These are phyloP conservation scores for Rhizopus sp. DNA, from an alignment of 371 early-diverging fungal species.

Conservation along the genomic window DNA sequence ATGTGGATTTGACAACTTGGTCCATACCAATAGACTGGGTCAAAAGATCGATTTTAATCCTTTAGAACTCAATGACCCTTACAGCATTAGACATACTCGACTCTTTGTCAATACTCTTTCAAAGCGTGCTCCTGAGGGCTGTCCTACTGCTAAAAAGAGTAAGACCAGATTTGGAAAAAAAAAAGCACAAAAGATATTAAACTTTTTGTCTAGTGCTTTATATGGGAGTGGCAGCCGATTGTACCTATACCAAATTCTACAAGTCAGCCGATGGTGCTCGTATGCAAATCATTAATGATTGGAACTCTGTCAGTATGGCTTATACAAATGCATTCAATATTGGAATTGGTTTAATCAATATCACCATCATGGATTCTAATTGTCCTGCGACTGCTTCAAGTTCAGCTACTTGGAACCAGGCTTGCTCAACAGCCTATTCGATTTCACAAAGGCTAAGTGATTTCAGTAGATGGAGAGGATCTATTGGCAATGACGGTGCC, in stretches of 20 bases:
- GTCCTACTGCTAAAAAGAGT: constrained; percentile 46
- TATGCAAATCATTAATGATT: constrained; percentile 73
- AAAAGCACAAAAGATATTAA: no score
- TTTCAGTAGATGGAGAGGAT: constrained; percentile 89
- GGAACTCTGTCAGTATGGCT: constrained; percentile 77
- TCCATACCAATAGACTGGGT: background rate
- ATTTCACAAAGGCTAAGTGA: constrained; percentile 83
- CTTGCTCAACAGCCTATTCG: constrained; percentile 68
- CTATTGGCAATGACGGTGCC: constrained; percentile 66
- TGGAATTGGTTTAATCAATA: constrained; percentile 81
- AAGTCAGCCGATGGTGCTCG: constrained; percentile 58
- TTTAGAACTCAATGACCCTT: constrained; percentile 1
- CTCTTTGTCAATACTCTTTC: constrained; percentile 16
- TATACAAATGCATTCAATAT: constrained; percentile 92
- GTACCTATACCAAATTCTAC: constrained; percentile 70
- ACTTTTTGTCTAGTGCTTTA: constrained; percentile 16
- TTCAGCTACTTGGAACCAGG: constrained; percentile 75
- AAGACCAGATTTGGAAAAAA: constrained; percentile 4
- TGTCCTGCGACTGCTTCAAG: constrained; percentile 54
- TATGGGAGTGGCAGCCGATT: constrained; percentile 70
- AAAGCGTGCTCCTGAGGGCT: constrained; percentile 44
- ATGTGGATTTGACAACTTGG: constrained; percentile 39
- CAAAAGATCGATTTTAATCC: constrained; percentile 10
- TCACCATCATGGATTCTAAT: constrained; percentile 66
- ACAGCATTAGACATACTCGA: constrained; percentile 3